phyloP scores from a whole-genome alignment of 2,329 filamentous ascomycete species.

The Fusarium anthophilum region DNA sequence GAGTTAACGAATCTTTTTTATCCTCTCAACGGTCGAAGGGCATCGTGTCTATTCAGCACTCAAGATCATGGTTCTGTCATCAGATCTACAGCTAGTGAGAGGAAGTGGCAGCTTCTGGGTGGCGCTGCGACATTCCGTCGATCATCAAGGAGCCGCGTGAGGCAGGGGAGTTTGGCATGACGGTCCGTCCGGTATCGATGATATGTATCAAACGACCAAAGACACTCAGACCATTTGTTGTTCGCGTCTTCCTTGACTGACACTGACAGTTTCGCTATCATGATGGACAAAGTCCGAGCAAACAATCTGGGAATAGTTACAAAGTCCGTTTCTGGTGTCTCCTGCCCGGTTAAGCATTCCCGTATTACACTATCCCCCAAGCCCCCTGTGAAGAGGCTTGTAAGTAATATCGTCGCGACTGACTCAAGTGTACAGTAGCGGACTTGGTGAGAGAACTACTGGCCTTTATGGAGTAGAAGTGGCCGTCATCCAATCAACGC shows the following conservation, averaged over 20 bases:
- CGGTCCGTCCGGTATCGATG: not conserved
- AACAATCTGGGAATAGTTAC: not conserved
- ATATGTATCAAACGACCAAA: slow-evolving; percentile 1
- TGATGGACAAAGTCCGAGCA: slow-evolving; percentile 10
- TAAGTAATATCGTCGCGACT: slow-evolving; percentile 8
- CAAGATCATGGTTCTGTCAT: not conserved
- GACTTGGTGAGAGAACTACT: not conserved
- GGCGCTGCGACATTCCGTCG: slow-evolving; percentile 9
- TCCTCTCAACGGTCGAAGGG: not conserved
- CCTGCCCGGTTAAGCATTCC: slow-evolving; percentile 13
- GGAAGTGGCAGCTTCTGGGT: not conserved
- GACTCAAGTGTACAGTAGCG: slow-evolving; percentile 28
- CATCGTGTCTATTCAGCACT: not conserved
- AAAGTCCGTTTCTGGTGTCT: not conserved
- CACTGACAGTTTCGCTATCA: not conserved
- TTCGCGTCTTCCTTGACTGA: not conserved
- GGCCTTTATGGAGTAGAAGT: not conserved
- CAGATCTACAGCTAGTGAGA: slow-evolving; percentile 8
- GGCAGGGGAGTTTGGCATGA: not conserved
- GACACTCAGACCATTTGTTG: not conserved
- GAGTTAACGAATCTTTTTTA: slow-evolving; percentile 4
- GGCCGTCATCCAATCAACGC: slow-evolving; percentile 16
- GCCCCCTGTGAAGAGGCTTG: not conserved
- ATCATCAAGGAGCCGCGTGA: slow-evolving; percentile 22
- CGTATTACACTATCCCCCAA: not conserved